A percentile compares a stretch with the other conserved stretches of the same genome.
Conservation (phyloP, 257 asterid species). For the Linaria vulgaris region DNA sequence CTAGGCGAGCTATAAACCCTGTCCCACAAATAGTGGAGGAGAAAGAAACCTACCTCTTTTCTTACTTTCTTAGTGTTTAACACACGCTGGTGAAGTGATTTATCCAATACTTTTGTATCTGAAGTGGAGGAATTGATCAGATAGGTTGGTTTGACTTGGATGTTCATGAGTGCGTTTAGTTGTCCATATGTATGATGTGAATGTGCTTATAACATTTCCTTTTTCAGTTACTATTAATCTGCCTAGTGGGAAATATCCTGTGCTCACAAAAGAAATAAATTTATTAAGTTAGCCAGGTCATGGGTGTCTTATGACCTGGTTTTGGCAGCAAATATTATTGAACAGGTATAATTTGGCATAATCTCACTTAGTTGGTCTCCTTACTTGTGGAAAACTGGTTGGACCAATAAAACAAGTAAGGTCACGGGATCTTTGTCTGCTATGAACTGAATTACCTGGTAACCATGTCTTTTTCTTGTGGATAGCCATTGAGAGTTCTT, state of each 20-base stretch:
- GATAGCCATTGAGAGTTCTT: conserved; percentile 15
- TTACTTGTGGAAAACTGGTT: no score
- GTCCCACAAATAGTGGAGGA: conserved; percentile 2
- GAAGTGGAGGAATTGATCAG: conserved; percentile 5
- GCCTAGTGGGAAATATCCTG: no score
- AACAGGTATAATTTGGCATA: conserved; percentile 9
- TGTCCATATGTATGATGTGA: not conserved
- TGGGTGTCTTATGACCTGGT: conserved; percentile 5
- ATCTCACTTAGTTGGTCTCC: not conserved
- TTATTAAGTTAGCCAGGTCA: not conserved
- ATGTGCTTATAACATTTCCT: not conserved
- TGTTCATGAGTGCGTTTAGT: conserved; percentile 1
- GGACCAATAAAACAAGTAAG: no score
- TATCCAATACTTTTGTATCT: not conserved
- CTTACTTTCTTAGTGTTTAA: not conserved
- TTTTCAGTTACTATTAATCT: not conserved
- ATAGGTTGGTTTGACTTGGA: not conserved
- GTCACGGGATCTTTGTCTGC: no score
- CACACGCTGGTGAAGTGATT: not conserved
- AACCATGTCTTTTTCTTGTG: conserved; percentile 21
- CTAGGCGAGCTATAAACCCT: conserved; percentile 55
- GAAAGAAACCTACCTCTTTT: not conserved
- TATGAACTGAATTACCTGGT: conserved; percentile 53
- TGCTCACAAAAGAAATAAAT: not conserved
- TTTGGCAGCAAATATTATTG: not conserved